phyloP scores from a whole-genome alignment of 2,329 filamentous ascomycete species.

The Ascochyta fabae region DNA sequence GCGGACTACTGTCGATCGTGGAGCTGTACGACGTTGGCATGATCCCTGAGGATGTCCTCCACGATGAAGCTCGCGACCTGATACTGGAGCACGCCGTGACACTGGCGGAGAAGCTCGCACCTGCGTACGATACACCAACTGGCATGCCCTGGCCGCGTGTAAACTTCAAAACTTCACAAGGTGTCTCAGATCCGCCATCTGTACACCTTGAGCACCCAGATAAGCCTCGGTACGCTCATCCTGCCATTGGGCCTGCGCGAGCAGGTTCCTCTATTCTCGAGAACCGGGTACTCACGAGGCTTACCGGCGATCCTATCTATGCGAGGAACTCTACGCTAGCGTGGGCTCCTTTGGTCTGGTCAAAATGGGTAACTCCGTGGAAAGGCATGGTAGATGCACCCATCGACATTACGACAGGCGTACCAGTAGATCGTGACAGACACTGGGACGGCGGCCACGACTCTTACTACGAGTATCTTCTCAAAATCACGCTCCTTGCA shows the following conservation, averaged over 20 bases:
- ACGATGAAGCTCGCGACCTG: constrained; percentile 37
- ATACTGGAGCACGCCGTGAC: constrained; percentile 48
- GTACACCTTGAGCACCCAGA: constrained; percentile 37
- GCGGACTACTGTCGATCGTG: constrained; percentile 48
- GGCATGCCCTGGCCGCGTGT: constrained; percentile 56
- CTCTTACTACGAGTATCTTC: constrained; percentile 53
- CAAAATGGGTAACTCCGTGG: constrained; percentile 49
- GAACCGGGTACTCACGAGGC: constrained; percentile 49
- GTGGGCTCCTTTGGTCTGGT: constrained; percentile 56
- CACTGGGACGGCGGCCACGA: constrained; percentile 56
- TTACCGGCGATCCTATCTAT: constrained; percentile 52
- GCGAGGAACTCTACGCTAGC: constrained; percentile 51
- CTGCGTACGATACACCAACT: constrained; percentile 51
- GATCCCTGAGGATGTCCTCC: constrained; percentile 44
- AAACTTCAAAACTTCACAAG: constrained; percentile 48
- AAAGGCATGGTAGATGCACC: constrained; percentile 52
- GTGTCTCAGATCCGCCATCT: constrained; percentile 40
- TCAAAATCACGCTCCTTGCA: constrained; percentile 50
- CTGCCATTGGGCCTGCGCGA: constrained; percentile 50
- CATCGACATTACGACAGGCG: constrained; percentile 52
- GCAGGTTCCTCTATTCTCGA: constrained; percentile 55
- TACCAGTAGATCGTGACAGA: constrained; percentile 47
- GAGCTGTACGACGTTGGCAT: constrained; percentile 52
- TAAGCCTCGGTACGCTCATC: constrained; percentile 43
- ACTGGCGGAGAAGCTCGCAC: constrained; percentile 47